A percentile compares a stretch with the other conserved stretches of the same genome.
Evolutionary conservation across 768 basidiomycete species (phyloP).

Genomic region (Tulasnella sp.): DNA sequence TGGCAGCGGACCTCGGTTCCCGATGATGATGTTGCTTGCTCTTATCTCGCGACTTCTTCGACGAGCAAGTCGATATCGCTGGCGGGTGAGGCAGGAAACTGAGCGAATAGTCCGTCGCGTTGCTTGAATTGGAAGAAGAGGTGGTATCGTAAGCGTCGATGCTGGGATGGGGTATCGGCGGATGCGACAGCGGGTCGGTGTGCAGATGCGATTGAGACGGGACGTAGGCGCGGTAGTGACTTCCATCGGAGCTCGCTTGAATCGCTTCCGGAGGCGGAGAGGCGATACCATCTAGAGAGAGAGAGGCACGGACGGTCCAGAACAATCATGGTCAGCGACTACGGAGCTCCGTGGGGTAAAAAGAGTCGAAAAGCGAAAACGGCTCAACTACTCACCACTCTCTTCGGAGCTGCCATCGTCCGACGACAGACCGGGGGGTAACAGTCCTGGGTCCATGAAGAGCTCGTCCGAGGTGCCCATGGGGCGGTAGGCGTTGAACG

Average conservation of each 20-base stretch:
- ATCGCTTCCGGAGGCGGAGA: constrained; percentile 8
- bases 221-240: background rate
- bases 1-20: background rate
- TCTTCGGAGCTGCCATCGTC: constrained; percentile 13
- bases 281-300: constrained; percentile 5
- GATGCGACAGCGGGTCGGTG: constrained; percentile 11
- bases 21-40: background rate
- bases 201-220: constrained; percentile 12
- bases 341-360: background rate
- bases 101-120: constrained; percentile 6
- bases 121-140: background rate
- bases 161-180: constrained; percentile 7
- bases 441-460: background rate
- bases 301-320: background rate
- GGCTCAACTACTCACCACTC: constrained; percentile 4
- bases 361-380: background rate
- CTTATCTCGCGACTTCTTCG: constrained; percentile 7
- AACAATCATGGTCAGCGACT: background rate
- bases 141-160: background rate
- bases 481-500: background rate
- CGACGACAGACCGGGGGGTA: background rate
- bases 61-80: background rate
- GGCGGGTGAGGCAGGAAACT: constrained; percentile 8
- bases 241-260: background rate
- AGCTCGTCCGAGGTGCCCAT: background rate